These are phyloP conservation scores for Lenwebbia sp. DNA, from an alignment of 345 rosid genomes.

Conservation along the genomic window DNA sequence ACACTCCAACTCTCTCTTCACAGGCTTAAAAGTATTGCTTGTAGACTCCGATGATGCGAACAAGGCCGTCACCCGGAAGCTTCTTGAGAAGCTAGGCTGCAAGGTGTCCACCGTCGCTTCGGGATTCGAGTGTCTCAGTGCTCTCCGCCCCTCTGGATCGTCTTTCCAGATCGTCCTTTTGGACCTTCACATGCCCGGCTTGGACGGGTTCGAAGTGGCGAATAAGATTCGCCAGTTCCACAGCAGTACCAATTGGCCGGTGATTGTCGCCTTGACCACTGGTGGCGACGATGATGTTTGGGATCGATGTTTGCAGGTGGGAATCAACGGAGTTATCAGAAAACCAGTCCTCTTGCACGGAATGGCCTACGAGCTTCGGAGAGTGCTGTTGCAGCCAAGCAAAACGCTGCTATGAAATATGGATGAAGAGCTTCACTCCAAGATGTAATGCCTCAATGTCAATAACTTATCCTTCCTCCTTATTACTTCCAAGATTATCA, in stretches of 20 bases:
- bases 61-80: conserved; percentile 66
- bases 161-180: conserved; percentile 57
- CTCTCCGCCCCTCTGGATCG: conserved; percentile 30
- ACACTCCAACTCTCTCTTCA: conserved; percentile 44
- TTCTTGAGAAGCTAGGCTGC: conserved; percentile 86
- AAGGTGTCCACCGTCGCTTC: conserved; percentile 53
- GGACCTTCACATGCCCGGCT: conserved; percentile 74
- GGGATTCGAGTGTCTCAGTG: conserved; percentile 63
- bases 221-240: conserved; percentile 48
- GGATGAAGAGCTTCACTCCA: not conserved
- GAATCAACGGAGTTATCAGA: conserved; percentile 72
- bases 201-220: conserved; percentile 86
- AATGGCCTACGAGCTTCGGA: conserved; percentile 59
- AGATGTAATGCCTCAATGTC: not conserved
- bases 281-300: conserved; percentile 43
- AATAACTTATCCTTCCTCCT: not conserved
- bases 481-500: not conserved
- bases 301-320: conserved; percentile 57
- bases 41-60: conserved; percentile 68
- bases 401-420: conserved; percentile 13
- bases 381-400: conserved; percentile 49
- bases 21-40: conserved; percentile 61
- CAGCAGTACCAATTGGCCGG: conserved; percentile 47
- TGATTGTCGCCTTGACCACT: conserved; percentile 56
- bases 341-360: conserved; percentile 65